Evolutionary conservation across 2,329 filamentous ascomycete genomes (phyloP).

Genomic region (Cytospora mali): DNA sequence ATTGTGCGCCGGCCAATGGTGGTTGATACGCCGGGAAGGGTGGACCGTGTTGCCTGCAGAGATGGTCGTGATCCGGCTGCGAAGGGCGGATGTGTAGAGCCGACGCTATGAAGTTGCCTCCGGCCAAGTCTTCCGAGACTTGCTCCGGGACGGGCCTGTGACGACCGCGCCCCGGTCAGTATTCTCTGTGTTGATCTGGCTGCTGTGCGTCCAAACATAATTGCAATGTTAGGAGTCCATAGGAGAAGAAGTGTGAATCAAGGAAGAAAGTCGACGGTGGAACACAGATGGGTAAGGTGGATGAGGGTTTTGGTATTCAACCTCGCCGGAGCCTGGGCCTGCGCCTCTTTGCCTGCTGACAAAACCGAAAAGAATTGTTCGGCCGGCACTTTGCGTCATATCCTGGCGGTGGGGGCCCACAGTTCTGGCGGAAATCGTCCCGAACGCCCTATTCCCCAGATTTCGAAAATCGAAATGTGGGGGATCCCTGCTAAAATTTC

Average conservation of each 20-base stretch:
- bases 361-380: conserved; percentile 24
- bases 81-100: conserved; percentile 33
- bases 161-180: conserved; percentile 29
- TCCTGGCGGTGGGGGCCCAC: conserved; percentile 14
- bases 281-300: background rate
- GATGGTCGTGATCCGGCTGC: conserved; percentile 34
- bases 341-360: conserved; percentile 9
- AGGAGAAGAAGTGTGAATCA: background rate
- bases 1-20: conserved; percentile 67
- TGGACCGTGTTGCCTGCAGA: conserved; percentile 26
- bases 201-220: conserved; percentile 19
- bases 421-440: conserved; percentile 9
- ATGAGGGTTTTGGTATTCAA: conserved; percentile 1
- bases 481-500: conserved; percentile 22
- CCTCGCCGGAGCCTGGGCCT: background rate
- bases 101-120: conserved; percentile 34
- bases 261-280: background rate
- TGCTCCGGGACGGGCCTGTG: conserved; percentile 18
- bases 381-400: conserved; percentile 24
- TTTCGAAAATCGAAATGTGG: conserved; percentile 9
- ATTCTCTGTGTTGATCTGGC: conserved; percentile 17
- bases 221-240: background rate
- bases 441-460: conserved; percentile 18
- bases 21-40: conserved; percentile 26
- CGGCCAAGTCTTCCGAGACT: conserved; percentile 34